Conservation (phyloP, 75 land plant genomes). For the Pseudotsuga menziesii region DNA sequence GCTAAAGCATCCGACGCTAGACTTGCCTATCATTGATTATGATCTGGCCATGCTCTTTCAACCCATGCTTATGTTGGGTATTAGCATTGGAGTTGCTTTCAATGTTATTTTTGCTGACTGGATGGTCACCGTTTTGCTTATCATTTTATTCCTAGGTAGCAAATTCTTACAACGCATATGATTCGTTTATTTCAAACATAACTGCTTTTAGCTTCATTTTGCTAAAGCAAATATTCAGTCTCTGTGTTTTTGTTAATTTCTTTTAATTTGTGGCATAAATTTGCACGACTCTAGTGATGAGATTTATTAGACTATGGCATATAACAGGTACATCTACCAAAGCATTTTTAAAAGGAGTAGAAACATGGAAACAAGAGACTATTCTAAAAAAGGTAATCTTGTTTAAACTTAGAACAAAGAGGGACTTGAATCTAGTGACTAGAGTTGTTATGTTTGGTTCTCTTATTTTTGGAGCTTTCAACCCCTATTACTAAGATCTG, state of each 20-base stretch:
- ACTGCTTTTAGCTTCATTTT: too few relatives aligned
- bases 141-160: slow-evolving; percentile 52
- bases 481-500: not conserved
- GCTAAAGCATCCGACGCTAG: slow-evolving; percentile 51
- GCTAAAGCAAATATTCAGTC: too few relatives aligned
- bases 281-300: not conserved
- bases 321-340: slow-evolving; percentile 46
- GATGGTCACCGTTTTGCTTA: slow-evolving; percentile 66
- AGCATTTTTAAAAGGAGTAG: slow-evolving; percentile 54
- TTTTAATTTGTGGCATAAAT: not conserved
- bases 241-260: not conserved
- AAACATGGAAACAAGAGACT: slow-evolving; percentile 62
- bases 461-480: not conserved
- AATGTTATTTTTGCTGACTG: slow-evolving; percentile 81
- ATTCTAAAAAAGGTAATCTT: slow-evolving; percentile 54
- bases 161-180: too few relatives aligned
- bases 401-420: slow-evolving; percentile 31
- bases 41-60: slow-evolving; percentile 68
- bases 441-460: not conserved
- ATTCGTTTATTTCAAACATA: too few relatives aligned
- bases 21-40: slow-evolving; percentile 72
- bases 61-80: slow-evolving; percentile 78
- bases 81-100: slow-evolving; percentile 71
- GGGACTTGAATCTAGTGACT: not conserved
- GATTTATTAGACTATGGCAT: not conserved